Conservation (phyloP, 345 rosid genomes). For the Anastatica hierochuntica region DNA sequence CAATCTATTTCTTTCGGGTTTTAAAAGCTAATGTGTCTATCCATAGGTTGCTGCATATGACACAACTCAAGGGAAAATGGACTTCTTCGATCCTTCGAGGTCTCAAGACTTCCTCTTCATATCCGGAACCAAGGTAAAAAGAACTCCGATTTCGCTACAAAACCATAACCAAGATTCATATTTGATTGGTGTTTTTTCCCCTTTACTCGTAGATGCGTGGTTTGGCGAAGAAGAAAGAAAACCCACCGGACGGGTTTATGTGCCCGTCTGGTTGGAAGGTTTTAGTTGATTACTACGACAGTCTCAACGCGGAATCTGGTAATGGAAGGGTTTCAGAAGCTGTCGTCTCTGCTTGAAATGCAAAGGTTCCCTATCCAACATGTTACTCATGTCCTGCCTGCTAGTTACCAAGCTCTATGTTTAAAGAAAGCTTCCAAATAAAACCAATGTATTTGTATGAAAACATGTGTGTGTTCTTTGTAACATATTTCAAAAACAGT, state of each 20-base stretch:
- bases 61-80: conserved; percentile 86
- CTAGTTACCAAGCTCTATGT: background rate
- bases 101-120: conserved; percentile 82
- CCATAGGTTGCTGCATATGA: conserved; percentile 86
- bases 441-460: conserved; percentile 11
- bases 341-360: conserved; percentile 44
- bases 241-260: conserved; percentile 94
- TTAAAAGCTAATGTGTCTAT: background rate
- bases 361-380: background rate
- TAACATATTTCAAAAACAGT: background rate
- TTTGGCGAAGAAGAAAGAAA: conserved; percentile 87
- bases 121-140: conserved; percentile 84
- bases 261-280: conserved; percentile 95
- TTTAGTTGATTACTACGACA: conserved; percentile 78
- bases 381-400: background rate
- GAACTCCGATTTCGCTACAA: too few relatives aligned
- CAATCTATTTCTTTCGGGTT: background rate
- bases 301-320: conserved; percentile 34
- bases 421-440: conserved; percentile 3
- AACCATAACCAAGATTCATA: too few relatives aligned
- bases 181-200: background rate
- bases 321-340: conserved; percentile 43
- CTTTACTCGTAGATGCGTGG: conserved; percentile 58
- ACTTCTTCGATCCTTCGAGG: conserved; percentile 81
- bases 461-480: conserved; percentile 8